A percentile compares a stretch with the other conserved stretches of the same genome.
phyloP scores from a whole-genome alignment of 1,284 basidiomycete species.

The Ustilago loliicola region DNA sequence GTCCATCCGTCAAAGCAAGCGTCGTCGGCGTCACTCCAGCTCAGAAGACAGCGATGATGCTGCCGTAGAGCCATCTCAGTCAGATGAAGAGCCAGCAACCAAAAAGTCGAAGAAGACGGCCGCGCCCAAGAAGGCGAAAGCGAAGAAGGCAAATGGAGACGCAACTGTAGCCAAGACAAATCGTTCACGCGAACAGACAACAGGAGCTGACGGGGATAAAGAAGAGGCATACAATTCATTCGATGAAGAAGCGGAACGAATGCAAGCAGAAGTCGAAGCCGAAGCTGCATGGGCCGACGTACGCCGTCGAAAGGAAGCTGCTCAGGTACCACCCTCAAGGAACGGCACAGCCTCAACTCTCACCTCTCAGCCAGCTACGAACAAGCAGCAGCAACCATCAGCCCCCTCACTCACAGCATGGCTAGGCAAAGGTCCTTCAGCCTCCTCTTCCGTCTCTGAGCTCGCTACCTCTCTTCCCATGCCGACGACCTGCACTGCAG shows the following conservation, averaged over 20 bases:
- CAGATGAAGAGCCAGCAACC: neutral
- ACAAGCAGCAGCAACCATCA: neutral
- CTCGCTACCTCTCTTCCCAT: slow-evolving; percentile 49
- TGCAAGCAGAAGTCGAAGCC: slow-evolving; percentile 43
- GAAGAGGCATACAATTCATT: slow-evolving; percentile 25
- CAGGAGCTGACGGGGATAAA: slow-evolving; percentile 6
- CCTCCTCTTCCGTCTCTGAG: slow-evolving; percentile 38
- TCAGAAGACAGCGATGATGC: slow-evolving; percentile 30
- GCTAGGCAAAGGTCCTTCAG: slow-evolving; percentile 53
- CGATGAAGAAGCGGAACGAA: slow-evolving; percentile 41
- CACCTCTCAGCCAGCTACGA: neutral
- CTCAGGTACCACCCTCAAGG: neutral
- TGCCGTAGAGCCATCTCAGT: neutral
- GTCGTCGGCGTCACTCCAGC: slow-evolving; percentile 6
- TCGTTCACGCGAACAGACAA: slow-evolving; percentile 7
- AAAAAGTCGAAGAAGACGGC: slow-evolving; percentile 23
- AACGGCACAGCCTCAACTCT: neutral
- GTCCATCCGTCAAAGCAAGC: slow-evolving; percentile 20
- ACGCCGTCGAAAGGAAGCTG: slow-evolving; percentile 34
- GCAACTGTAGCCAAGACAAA: neutral
- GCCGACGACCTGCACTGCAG: slow-evolving; percentile 54
- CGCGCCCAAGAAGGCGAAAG: slow-evolving; percentile 1
- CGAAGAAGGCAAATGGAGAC: slow-evolving; percentile 18
- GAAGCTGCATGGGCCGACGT: slow-evolving; percentile 46
- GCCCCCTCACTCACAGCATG: slow-evolving; percentile 47